phyloP scores from a whole-genome alignment of 1,284 basidiomycete species.

The Ceratobasidium sp. region DNA sequence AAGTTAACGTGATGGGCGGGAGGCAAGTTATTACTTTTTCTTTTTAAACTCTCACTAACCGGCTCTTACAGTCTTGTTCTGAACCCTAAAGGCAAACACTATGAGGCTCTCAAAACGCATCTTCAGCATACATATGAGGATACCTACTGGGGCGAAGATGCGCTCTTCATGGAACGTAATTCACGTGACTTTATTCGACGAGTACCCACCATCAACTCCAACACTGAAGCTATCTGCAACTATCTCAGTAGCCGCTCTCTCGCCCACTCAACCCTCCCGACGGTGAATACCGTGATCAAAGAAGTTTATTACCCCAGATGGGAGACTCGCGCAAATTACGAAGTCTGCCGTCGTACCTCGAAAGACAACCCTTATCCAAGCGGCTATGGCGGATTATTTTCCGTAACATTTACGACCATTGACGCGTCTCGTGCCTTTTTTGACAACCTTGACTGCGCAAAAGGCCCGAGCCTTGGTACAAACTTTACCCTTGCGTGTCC shows the following conservation, averaged over 20 bases:
- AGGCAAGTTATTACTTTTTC: slow-evolving; percentile 61
- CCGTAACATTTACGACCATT: slow-evolving; percentile 79
- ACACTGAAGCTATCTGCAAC: slow-evolving; percentile 83
- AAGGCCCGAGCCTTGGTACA: slow-evolving; percentile 94
- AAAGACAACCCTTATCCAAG: slow-evolving; percentile 47
- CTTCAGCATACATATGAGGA: slow-evolving; percentile 81
- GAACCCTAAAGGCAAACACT: slow-evolving; percentile 79
- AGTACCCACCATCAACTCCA: slow-evolving; percentile 79
- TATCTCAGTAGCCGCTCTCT: slow-evolving; percentile 71
- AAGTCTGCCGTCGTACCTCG: slow-evolving; percentile 57
- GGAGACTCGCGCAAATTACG: slow-evolving; percentile 76
- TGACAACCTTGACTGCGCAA: slow-evolving; percentile 81
- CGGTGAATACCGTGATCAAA: slow-evolving; percentile 64
- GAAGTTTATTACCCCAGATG: slow-evolving; percentile 92
- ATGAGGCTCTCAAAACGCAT: slow-evolving; percentile 65
- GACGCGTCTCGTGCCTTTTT: slow-evolving; percentile 84
- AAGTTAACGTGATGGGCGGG: slow-evolving; percentile 97
- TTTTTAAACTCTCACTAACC: neutral
- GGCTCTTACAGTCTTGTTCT: slow-evolving; percentile 71
- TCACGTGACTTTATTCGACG: slow-evolving; percentile 89
- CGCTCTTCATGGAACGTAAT: slow-evolving; percentile 97
- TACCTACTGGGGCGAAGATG: slow-evolving; percentile 89
- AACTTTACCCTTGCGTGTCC: slow-evolving; percentile 96
- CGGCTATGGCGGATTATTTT: slow-evolving; percentile 93
- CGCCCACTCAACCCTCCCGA: slow-evolving; percentile 40